These are phyloP conservation scores for Coemansia sp. DNA, from an alignment of 192 early-diverging fungal species.

Conservation along the genomic window DNA sequence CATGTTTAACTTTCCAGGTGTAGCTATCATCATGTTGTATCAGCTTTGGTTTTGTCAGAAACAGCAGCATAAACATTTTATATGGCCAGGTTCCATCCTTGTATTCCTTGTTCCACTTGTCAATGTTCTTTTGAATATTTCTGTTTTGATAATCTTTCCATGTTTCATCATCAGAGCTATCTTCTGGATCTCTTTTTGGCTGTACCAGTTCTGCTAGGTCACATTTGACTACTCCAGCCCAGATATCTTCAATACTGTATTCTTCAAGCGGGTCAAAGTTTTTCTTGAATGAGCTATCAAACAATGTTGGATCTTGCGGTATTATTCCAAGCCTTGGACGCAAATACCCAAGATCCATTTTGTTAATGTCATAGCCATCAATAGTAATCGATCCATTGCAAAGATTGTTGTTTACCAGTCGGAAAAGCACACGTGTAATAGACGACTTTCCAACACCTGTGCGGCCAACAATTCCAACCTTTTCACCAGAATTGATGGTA, in stretches of 20 bases:
- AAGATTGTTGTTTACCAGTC: slow-evolving; percentile 57
- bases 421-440: slow-evolving; percentile 68
- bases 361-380: slow-evolving; percentile 69
- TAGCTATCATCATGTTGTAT: not conserved
- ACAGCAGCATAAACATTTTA: slow-evolving; percentile 2
- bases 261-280: slow-evolving; percentile 82
- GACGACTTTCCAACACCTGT: slow-evolving; percentile 81
- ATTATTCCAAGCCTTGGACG: slow-evolving; percentile 59
- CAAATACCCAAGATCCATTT: slow-evolving; percentile 58
- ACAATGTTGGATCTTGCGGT: slow-evolving; percentile 67
- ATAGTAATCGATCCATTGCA: slow-evolving; percentile 62
- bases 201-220: not conserved
- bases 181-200: not conserved
- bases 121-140: slow-evolving; percentile 13
- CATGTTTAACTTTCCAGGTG: not conserved
- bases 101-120: slow-evolving; percentile 1
- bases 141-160: slow-evolving; percentile 58
- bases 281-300: slow-evolving; percentile 66
- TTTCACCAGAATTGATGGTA: slow-evolving; percentile 47
- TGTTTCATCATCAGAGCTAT: slow-evolving; percentile 21
- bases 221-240: slow-evolving; percentile 58
- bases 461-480: slow-evolving; percentile 57
- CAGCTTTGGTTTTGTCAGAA: slow-evolving; percentile 6
- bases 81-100: not conserved
- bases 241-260: slow-evolving; percentile 66